Evolutionary conservation across 345 rosid genomes (phyloP).

Genomic region (Acer negundo): DNA sequence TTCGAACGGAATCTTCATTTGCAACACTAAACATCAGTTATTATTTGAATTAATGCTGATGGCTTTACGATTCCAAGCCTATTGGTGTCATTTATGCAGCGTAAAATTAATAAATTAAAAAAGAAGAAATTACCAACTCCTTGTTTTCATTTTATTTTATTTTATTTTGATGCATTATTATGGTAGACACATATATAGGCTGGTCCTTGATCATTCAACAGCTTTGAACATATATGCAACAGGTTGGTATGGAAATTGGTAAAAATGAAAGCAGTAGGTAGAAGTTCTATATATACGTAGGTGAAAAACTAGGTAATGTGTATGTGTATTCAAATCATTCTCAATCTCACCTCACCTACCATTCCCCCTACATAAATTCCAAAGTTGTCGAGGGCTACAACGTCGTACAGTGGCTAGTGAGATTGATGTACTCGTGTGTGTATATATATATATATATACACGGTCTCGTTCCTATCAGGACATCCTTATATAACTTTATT

Average conservation of each 20-base stretch:
- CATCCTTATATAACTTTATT: no score
- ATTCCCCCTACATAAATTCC: background rate
- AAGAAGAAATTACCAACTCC: background rate
- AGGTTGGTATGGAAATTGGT: no score
- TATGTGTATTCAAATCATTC: background rate
- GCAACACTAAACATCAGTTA: background rate
- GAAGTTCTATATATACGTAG: no score
- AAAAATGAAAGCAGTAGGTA: no score
- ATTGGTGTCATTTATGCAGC: background rate
- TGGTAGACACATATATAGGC: no score
- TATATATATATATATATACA: no score
- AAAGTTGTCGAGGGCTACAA: background rate
- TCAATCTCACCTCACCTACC: background rate
- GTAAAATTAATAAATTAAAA: background rate
- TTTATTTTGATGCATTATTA: no score
- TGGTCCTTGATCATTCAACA: no score
- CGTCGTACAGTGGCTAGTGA: constrained; percentile 1
- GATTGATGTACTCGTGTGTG: background rate
- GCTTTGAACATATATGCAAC: no score
- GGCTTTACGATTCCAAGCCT: background rate
- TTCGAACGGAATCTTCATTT: background rate
- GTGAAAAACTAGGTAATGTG: background rate
- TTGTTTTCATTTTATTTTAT: no score
- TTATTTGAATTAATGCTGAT: background rate
- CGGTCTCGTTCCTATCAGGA: no score